Percentiles rank a stretch among this genome's conserved stretches.
These are phyloP conservation scores for Mucor circinelloides DNA, from an alignment of 371 early-diverging fungal genomes.

Conservation along the genomic window DNA sequence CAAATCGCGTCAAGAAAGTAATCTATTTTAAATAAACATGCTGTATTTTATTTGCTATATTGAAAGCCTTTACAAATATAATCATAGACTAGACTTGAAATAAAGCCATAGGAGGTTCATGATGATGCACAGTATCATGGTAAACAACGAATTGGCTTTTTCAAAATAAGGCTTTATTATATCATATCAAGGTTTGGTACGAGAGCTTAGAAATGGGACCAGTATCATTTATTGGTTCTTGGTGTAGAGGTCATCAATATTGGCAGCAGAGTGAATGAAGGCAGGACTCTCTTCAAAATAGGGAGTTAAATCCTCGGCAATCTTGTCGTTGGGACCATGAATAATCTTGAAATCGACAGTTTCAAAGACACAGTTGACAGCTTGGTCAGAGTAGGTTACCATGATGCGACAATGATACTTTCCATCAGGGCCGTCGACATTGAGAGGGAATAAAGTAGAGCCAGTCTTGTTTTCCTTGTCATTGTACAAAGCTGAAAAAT, in stretches of 20 bases:
- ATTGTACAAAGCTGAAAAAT: background rate
- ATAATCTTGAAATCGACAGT: background rate
- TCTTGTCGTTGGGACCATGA: background rate
- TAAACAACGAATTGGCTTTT: too few relatives aligned
- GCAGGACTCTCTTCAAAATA: background rate
- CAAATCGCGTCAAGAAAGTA: background rate
- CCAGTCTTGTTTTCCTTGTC: background rate
- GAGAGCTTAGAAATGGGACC: background rate
- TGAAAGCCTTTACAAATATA: too few relatives aligned
- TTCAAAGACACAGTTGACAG: background rate
- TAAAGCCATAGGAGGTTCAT: too few relatives aligned
- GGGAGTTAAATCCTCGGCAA: background rate
- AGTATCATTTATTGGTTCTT: background rate
- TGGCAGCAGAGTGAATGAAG: background rate
- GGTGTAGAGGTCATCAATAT: background rate
- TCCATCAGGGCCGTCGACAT: background rate
- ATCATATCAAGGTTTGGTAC: background rate
- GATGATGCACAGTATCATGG: too few relatives aligned
- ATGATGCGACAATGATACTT: background rate
- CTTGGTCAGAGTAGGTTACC: background rate
- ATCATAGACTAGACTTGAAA: too few relatives aligned
- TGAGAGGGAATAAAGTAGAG: background rate
- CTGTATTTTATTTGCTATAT: too few relatives aligned
- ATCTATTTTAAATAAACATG: background rate
- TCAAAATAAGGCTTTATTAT: background rate